Evolutionary conservation across 1,284 basidiomycete genomes (phyloP).

Genomic region (Salmacisia buchloeana): DNA sequence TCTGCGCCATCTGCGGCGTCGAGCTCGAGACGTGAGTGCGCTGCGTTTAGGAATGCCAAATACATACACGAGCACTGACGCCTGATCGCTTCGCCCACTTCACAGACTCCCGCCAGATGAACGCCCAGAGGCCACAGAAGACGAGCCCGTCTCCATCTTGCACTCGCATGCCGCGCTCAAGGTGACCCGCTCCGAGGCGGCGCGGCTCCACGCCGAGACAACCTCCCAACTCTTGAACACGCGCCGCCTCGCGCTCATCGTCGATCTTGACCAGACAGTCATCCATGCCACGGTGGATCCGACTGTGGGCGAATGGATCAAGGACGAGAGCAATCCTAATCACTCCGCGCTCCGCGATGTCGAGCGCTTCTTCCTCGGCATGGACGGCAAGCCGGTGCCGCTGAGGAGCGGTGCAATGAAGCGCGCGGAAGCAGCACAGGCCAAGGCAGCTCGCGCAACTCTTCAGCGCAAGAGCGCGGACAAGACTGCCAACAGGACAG

Average conservation of each 20-base stretch:
- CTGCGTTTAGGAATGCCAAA: background rate
- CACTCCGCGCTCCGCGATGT: conserved; percentile 83
- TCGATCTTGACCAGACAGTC: conserved; percentile 97
- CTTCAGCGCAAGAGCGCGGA: conserved; percentile 11
- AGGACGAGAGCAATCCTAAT: conserved; percentile 77
- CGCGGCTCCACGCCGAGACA: conserved; percentile 75
- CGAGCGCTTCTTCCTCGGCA: conserved; percentile 71
- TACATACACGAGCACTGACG: background rate
- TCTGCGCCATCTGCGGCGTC: conserved; percentile 88
- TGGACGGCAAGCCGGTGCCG: conserved; percentile 62
- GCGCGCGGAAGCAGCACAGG: conserved; percentile 1
- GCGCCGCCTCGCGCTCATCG: conserved; percentile 84
- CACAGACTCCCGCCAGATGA: conserved; percentile 12
- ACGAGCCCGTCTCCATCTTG: conserved; percentile 27
- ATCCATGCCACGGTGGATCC: conserved; percentile 98
- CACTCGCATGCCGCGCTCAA: conserved; percentile 42
- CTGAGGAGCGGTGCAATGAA: conserved; percentile 13
- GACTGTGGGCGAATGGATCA: conserved; percentile 94
- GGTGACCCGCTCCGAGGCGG: conserved; percentile 61
- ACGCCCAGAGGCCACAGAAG: conserved; percentile 18
- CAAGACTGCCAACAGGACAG: background rate
- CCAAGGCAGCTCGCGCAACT: conserved; percentile 15
- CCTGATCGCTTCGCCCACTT: background rate
- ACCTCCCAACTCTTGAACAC: conserved; percentile 69
- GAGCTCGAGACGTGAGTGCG: conserved; percentile 81